A percentile compares a stretch with the other conserved stretches of the same genome.
Evolutionary conservation across 768 basidiomycete genomes (phyloP).

Genomic region (Lentinula raphanica): DNA sequence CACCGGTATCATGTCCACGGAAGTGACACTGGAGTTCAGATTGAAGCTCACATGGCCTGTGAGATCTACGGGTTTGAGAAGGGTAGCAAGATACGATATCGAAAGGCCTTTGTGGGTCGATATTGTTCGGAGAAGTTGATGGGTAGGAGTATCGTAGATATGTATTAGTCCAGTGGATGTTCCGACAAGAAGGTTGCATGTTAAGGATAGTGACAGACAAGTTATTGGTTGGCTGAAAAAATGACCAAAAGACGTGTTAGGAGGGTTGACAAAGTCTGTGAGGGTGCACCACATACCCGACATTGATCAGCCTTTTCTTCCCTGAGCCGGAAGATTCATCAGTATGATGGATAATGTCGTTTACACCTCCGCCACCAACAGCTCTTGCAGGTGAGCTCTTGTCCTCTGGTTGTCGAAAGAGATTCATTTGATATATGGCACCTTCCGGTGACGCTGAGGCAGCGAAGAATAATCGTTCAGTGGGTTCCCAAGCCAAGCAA

Average conservation of each 20-base stretch:
- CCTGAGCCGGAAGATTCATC: slow-evolving; percentile 41
- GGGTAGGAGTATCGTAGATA: slow-evolving; percentile 84
- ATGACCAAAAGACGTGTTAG: not conserved
- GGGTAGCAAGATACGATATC: slow-evolving; percentile 69
- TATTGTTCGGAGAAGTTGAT: slow-evolving; percentile 83
- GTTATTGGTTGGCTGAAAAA: slow-evolving; percentile 56
- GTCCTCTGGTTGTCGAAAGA: slow-evolving; percentile 61
- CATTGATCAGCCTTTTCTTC: slow-evolving; percentile 60
- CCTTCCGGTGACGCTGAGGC: slow-evolving; percentile 59
- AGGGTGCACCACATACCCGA: slow-evolving; percentile 45
- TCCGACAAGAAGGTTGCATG: slow-evolving; percentile 78
- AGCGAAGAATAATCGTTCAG: slow-evolving; percentile 87
- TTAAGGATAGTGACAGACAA: slow-evolving; percentile 69
- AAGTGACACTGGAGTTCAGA: slow-evolving; percentile 31
- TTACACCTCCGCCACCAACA: slow-evolving; percentile 67
- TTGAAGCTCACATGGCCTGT: slow-evolving; percentile 69
- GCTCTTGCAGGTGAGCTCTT: slow-evolving; percentile 57
- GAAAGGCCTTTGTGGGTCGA: slow-evolving; percentile 60
- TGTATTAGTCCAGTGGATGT: slow-evolving; percentile 69
- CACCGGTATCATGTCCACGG: slow-evolving; percentile 55
- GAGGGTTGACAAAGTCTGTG: slow-evolving; percentile 6
- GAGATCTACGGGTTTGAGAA: slow-evolving; percentile 85
- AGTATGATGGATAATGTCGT: slow-evolving; percentile 66
- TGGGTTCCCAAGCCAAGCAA: slow-evolving; percentile 70
- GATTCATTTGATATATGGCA: slow-evolving; percentile 71